phyloP scores from a whole-genome alignment of 2,329 filamentous ascomycete species.

The Coniochaeta sp. region DNA sequence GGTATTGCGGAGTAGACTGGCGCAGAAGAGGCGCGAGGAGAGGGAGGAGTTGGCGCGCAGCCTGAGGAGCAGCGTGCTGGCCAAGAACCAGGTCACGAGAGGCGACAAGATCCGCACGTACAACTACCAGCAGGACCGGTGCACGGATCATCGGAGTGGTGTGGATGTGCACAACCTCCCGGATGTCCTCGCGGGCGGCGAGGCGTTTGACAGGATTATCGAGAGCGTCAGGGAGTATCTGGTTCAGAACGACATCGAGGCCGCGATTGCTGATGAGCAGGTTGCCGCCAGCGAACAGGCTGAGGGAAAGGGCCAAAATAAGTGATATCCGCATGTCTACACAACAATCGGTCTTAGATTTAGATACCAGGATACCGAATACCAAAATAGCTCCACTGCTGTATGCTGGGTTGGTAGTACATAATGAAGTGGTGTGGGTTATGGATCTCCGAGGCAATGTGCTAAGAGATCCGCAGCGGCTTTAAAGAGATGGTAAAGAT shows the following conservation, averaged over 20 bases:
- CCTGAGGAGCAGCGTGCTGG: slow-evolving; percentile 70
- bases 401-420: background rate
- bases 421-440: background rate
- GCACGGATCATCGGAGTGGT: slow-evolving; percentile 82
- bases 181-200: slow-evolving; percentile 67
- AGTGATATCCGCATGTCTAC: slow-evolving; percentile 1
- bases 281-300: slow-evolving; percentile 23
- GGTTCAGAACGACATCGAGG: slow-evolving; percentile 64
- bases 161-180: slow-evolving; percentile 73
- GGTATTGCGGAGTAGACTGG: slow-evolving; percentile 72
- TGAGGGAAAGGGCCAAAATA: slow-evolving; percentile 11
- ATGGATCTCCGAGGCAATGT: background rate
- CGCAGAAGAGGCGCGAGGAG: slow-evolving; percentile 70
- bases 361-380: background rate
- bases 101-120: slow-evolving; percentile 94
- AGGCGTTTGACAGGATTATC: slow-evolving; percentile 68
- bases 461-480: background rate
- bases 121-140: slow-evolving; percentile 67
- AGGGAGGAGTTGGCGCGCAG: slow-evolving; percentile 72
- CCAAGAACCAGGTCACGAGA: slow-evolving; percentile 74
- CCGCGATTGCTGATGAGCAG: slow-evolving; percentile 57
- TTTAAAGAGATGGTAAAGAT: too few species aligned
- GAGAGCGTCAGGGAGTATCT: slow-evolving; percentile 72
- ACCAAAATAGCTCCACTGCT: background rate
- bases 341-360: too few species aligned